phyloP scores from a whole-genome alignment of 495 filamentous ascomycete genomes.

The Aspergillus asperescens region DNA sequence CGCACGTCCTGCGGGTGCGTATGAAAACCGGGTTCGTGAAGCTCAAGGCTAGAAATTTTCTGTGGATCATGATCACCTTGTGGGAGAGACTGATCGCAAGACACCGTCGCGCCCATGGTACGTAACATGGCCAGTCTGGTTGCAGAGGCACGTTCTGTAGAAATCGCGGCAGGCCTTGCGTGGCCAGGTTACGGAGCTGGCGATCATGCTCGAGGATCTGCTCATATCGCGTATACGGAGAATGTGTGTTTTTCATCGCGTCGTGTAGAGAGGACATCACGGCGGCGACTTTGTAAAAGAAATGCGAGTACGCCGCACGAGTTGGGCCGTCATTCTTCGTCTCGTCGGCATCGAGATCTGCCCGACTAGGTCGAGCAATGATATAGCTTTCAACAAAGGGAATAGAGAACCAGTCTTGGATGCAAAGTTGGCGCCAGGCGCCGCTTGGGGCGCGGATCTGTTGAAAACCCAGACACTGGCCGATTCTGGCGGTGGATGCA shows the following conservation, averaged over 20 bases:
- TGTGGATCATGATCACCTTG: slow-evolving; percentile 51
- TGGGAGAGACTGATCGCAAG: slow-evolving; percentile 41
- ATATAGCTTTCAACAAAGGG: slow-evolving; percentile 45
- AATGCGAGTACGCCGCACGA: slow-evolving; percentile 33
- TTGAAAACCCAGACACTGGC: slow-evolving; percentile 34
- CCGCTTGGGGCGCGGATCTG: slow-evolving; percentile 27
- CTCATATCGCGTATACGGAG: slow-evolving; percentile 35
- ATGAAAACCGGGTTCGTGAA: slow-evolving; percentile 39
- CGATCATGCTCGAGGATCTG: slow-evolving; percentile 41
- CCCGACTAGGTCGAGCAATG: slow-evolving; percentile 24
- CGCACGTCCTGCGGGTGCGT: slow-evolving; percentile 42
- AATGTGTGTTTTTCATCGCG: slow-evolving; percentile 25
- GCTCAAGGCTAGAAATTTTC: slow-evolving; percentile 40
- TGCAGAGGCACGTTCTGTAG: slow-evolving; percentile 24
- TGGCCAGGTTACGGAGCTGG: slow-evolving; percentile 34
- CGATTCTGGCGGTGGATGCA: slow-evolving; percentile 36
- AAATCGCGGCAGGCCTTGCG: slow-evolving; percentile 2
- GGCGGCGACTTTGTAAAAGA: slow-evolving; percentile 35
- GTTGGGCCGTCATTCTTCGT: slow-evolving; percentile 36
- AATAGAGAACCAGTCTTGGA: slow-evolving; percentile 46
- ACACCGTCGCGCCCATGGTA: slow-evolving; percentile 39
- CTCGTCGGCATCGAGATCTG: slow-evolving; percentile 34
- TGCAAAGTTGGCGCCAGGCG: slow-evolving; percentile 42
- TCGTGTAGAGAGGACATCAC: slow-evolving; percentile 41
- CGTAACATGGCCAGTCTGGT: slow-evolving; percentile 27